Evolutionary conservation across 768 basidiomycete species (phyloP).

Genomic region (Suillus hirtellus): DNA sequence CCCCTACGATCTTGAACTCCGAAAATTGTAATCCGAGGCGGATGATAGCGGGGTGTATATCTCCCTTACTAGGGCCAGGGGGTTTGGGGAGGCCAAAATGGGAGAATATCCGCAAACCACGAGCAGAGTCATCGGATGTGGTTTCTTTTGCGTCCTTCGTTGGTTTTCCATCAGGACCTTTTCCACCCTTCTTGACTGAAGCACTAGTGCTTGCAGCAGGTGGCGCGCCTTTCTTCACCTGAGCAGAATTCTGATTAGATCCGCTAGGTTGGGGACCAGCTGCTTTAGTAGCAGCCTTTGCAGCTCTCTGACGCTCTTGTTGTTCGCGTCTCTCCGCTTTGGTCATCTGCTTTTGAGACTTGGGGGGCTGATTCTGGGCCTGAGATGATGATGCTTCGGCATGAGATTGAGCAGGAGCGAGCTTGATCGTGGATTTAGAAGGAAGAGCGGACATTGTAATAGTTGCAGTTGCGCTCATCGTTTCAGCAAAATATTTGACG

Average conservation of each 20-base stretch:
- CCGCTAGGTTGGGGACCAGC: conserved; percentile 21
- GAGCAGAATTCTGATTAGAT: conserved; percentile 26
- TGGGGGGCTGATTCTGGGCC: conserved; percentile 22
- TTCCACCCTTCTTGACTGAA: conserved; percentile 26
- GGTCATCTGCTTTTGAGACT: conserved; percentile 71
- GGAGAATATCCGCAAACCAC: conserved; percentile 80
- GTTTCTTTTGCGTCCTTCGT: conserved; percentile 29
- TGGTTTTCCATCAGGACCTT: conserved; percentile 18
- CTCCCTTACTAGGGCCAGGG: conserved; percentile 60
- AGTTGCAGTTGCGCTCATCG: conserved; percentile 11
- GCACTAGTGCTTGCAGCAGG: conserved; percentile 21
- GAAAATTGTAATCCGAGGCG: conserved; percentile 88
- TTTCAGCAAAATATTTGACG: not conserved
- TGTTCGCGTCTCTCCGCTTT: conserved; percentile 80
- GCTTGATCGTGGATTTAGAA: not conserved
- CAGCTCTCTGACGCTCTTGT: conserved; percentile 78
- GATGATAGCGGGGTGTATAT: conserved; percentile 88
- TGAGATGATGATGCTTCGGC: conserved; percentile 13
- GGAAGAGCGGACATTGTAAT: conserved; percentile 6
- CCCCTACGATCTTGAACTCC: conserved; percentile 89
- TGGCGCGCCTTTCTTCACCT: conserved; percentile 27
- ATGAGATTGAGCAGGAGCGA: conserved; percentile 5
- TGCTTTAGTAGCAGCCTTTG: conserved; percentile 58
- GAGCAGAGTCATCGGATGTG: conserved; percentile 38
- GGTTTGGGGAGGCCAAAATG: conserved; percentile 80